Percentiles rank a stretch among this genome's conserved stretches.
Conservation (phyloP, 2,329 filamentous ascomycete genomes). For the Claviceps digitariae region DNA sequence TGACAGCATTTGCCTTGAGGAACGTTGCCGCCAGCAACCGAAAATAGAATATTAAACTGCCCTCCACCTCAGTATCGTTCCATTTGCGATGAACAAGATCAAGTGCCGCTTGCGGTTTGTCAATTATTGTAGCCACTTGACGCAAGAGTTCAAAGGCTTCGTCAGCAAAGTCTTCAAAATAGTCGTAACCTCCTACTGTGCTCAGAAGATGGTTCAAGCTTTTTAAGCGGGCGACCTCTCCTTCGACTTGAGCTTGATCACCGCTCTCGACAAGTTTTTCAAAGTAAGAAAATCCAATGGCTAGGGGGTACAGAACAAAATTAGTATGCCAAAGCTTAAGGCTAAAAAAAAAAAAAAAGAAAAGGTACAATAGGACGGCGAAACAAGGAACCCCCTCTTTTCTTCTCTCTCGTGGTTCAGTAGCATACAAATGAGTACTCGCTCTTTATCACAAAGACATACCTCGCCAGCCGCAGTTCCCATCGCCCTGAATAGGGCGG, state of each 20-base stretch:
- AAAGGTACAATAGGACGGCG: no score
- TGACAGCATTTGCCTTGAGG: constrained; percentile 59
- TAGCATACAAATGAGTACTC: not conserved
- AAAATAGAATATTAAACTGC: constrained; percentile 72
- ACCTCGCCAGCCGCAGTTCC: constrained; percentile 98
- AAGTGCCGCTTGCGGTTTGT: constrained; percentile 43
- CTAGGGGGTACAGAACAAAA: constrained; percentile 30
- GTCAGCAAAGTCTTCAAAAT: constrained; percentile 70
- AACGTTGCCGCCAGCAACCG: constrained; percentile 73
- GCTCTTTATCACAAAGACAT: constrained; percentile 23
- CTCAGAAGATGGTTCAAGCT: constrained; percentile 59
- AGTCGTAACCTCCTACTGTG: constrained; percentile 55
- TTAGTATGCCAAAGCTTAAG: not conserved
- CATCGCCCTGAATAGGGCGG: constrained; percentile 78
- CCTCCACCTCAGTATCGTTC: constrained; percentile 55
- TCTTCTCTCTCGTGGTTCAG: not conserved
- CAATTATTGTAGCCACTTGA: constrained; percentile 45
- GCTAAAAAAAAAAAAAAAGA: no score
- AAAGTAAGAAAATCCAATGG: constrained; percentile 86
- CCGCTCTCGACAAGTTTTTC: constrained; percentile 63
- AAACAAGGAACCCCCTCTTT: not conserved
- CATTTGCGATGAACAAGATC: constrained; percentile 49
- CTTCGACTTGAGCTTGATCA: constrained; percentile 49
- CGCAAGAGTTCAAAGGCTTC: constrained; percentile 57
- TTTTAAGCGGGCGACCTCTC: constrained; percentile 59